A percentile compares a stretch with the other conserved stretches of the same genome.
Evolutionary conservation across 2,329 filamentous ascomycete species (phyloP).

Genomic region (Talaromyces verruculosus): DNA sequence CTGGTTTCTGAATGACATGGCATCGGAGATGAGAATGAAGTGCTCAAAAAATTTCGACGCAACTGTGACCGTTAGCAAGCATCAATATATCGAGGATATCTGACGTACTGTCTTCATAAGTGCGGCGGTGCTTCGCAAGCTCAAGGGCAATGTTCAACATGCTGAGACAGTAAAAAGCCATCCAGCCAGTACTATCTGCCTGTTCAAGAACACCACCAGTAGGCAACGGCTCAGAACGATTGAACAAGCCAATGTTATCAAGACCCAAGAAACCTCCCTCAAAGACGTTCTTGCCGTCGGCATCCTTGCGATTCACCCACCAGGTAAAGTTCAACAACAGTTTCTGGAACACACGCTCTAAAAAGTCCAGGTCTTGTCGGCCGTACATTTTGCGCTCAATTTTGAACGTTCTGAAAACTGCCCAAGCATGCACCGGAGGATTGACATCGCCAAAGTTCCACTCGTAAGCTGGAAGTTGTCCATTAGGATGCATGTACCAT

Average conservation of each 20-base stretch:
- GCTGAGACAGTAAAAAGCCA: conserved; percentile 94
- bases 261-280: conserved; percentile 93
- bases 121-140: conserved; percentile 89
- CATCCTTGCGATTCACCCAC: conserved; percentile 98
- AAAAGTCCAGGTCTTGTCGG: conserved; percentile 88
- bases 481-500: conserved; percentile 99
- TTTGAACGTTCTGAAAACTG: conserved; percentile 93
- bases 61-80: conserved; percentile 49
- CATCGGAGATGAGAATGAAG: conserved; percentile 96
- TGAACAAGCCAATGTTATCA: conserved; percentile 97
- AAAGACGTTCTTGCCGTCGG: conserved; percentile 93
- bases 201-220: conserved; percentile 93
- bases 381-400: conserved; percentile 98
- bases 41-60: conserved; percentile 99
- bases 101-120: conserved; percentile 74
- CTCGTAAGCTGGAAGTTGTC: conserved; percentile 87
- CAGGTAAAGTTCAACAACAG: conserved; percentile 94
- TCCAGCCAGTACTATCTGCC: conserved; percentile 97
- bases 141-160: conserved; percentile 98
- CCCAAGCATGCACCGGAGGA: conserved; percentile 94
- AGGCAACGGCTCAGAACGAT: conserved; percentile 89
- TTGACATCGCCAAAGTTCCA: conserved; percentile 99
- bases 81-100: conserved; percentile 18
- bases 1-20: conserved; percentile 81
- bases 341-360: conserved; percentile 96